Percentiles rank a stretch among this genome's conserved stretches.
Evolutionary conservation across 2,329 filamentous ascomycete species (phyloP).

Genomic region (Macrophomina pseudophaseolina): DNA sequence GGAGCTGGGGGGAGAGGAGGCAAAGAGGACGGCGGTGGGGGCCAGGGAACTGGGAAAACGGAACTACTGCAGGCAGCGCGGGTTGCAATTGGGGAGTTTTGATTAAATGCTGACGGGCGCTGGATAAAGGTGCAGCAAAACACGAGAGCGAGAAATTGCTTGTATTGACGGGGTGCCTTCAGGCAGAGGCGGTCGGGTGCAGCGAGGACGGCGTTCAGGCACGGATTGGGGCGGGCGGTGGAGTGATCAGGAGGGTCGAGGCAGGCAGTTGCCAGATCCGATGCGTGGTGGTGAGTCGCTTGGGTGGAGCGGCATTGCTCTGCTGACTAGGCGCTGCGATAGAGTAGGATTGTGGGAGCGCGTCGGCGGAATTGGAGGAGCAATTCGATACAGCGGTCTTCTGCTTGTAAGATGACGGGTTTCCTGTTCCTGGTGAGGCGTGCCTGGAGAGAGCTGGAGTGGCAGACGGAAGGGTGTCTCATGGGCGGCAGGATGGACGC

Average conservation of each 20-base stretch:
- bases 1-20: too few species aligned
- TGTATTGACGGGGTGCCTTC: background rate
- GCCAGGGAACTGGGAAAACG: background rate
- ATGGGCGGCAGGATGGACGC: constrained; percentile 9
- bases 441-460: background rate
- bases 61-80: background rate
- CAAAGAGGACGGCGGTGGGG: background rate
- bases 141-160: constrained; percentile 15
- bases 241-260: background rate
- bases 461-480: background rate
- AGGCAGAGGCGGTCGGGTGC: background rate
- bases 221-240: background rate
- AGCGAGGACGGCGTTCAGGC: too few species aligned
- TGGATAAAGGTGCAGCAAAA: constrained; percentile 18
- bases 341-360: background rate
- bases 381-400: background rate
- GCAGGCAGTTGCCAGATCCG: background rate
- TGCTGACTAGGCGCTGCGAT: too few species aligned
- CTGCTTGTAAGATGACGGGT: background rate
- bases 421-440: background rate
- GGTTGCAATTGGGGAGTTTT: background rate
- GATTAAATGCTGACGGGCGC: constrained; percentile 23
- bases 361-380: background rate
- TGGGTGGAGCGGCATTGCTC: too few species aligned
- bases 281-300: background rate